Evolutionary conservation across 1,284 basidiomycete species (phyloP).

Genomic region (Schizopora paradoxa): DNA sequence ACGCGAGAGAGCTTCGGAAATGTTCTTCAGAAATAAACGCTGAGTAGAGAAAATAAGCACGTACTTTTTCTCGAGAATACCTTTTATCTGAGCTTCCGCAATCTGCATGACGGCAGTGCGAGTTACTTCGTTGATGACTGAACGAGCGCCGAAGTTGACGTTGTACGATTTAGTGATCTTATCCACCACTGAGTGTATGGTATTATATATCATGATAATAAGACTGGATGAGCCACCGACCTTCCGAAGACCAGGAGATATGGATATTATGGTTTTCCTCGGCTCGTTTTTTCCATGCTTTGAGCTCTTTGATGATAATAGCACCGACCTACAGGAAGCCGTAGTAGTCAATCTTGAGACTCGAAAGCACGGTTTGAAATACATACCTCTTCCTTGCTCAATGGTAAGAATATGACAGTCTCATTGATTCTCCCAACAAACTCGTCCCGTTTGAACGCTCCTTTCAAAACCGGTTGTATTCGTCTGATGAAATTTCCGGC

Average conservation of each 20-base stretch:
- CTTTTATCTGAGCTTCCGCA: not conserved
- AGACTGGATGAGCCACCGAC: not conserved
- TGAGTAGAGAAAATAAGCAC: not conserved
- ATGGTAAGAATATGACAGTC: constrained; percentile 3
- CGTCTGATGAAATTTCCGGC: not conserved
- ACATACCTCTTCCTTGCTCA: not conserved
- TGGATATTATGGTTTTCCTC: not conserved
- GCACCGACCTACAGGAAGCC: not conserved
- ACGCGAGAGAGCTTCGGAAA: not conserved
- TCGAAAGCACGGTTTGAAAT: no score
- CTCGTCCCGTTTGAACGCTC: not conserved
- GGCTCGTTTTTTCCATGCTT: not conserved
- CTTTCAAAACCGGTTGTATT: constrained; percentile 1
- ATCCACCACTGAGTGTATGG: not conserved
- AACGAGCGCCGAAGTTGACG: not conserved
- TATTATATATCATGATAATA: not conserved
- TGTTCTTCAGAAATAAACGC: not conserved
- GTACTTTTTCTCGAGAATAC: not conserved
- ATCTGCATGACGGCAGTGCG: not conserved
- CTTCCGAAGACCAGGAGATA: not conserved
- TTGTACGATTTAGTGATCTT: not conserved
- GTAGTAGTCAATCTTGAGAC: no score
- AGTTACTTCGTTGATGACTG: not conserved
- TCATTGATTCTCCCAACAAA: constrained; percentile 2
- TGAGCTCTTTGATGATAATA: not conserved